These are phyloP conservation scores for Jackrogersella multiformis DNA, from an alignment of 495 filamentous ascomycete species.

Conservation along the genomic window DNA sequence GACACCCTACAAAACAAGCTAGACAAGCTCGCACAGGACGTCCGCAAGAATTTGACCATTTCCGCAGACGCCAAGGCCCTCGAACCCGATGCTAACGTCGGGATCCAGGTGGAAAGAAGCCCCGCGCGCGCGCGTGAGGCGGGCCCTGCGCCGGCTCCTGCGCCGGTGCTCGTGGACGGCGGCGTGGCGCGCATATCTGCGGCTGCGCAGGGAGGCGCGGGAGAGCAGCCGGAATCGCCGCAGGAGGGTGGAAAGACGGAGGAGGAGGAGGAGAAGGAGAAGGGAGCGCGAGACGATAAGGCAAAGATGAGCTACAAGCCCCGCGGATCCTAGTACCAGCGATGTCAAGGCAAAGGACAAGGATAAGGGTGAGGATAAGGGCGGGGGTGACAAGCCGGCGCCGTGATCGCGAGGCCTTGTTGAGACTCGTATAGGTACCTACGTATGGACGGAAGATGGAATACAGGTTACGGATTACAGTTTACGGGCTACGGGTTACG, in stretches of 20 bases:
- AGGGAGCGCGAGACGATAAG: background rate
- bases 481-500: too few species aligned
- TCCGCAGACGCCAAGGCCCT: conserved; percentile 37
- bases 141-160: conserved; percentile 12
- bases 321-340: too few species aligned
- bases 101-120: conserved; percentile 32
- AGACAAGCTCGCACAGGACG: conserved; percentile 47
- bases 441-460: too few species aligned
- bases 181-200: background rate
- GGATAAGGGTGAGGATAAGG: too few species aligned
- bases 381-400: conserved; percentile 3
- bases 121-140: background rate
- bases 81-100: conserved; percentile 37
- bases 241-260: background rate
- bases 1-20: conserved; percentile 45
- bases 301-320: conserved; percentile 19
- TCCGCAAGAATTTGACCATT: conserved; percentile 52
- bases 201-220: background rate
- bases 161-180: conserved; percentile 16
- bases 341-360: too few species aligned
- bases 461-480: too few species aligned
- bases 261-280: background rate
- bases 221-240: background rate
- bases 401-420: background rate
- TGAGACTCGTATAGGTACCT: too few species aligned